Conservation (phyloP, 495 filamentous ascomycete genomes). For the Tuber microsphaerosporum region DNA sequence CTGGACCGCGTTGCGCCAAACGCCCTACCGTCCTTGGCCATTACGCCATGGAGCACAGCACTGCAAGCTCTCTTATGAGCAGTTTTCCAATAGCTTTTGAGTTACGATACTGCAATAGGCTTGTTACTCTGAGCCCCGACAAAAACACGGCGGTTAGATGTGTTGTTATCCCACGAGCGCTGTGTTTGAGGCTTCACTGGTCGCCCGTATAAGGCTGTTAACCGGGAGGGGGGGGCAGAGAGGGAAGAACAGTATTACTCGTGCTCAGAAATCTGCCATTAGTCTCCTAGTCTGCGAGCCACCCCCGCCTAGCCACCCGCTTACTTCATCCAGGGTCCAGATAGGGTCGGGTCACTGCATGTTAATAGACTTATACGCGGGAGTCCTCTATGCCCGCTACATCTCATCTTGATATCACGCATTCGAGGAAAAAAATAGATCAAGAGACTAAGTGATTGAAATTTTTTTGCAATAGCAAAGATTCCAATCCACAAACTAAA, state of each 20-base stretch:
- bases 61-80: not conserved
- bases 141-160: not conserved
- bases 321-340: not conserved
- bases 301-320: not conserved
- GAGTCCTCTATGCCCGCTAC: not conserved
- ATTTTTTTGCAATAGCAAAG: not conserved
- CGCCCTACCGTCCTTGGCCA: not conserved
- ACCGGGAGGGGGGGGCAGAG: not conserved
- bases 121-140: not conserved
- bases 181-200: not conserved
- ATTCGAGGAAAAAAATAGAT: not conserved
- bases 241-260: not conserved
- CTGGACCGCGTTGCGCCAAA: not conserved
- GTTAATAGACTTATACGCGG: not conserved
- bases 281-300: not conserved
- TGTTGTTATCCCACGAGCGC: not conserved
- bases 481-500: not conserved
- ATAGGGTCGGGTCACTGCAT: not conserved
- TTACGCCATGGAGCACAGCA: not conserved
- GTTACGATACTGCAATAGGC: not conserved
- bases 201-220: not conserved
- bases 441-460: not conserved
- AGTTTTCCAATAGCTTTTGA: not conserved
- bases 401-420: not conserved
- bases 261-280: not conserved